phyloP scores from a whole-genome alignment of 208 protist genomes.

The Tritrichomonas foetus region DNA sequence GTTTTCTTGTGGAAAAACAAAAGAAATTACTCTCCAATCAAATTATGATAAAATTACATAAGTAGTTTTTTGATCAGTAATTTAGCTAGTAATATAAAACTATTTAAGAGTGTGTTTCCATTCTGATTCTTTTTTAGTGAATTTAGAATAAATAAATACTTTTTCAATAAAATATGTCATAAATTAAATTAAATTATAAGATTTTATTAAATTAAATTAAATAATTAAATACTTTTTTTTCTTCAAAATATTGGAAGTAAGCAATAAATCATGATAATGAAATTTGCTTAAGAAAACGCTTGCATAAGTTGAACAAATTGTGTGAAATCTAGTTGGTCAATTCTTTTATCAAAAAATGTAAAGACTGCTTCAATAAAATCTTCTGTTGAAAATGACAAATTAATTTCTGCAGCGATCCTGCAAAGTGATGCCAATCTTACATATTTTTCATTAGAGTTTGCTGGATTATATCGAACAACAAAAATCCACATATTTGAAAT shows the following conservation, averaged over 20 bases:
- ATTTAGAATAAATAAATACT: not conserved
- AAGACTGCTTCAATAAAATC: constrained; percentile 31
- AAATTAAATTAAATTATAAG: not conserved
- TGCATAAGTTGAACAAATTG: not conserved
- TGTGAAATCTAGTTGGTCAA: not conserved
- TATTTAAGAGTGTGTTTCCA: not conserved
- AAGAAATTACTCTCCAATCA: too few relatives aligned
- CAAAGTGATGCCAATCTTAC: not conserved
- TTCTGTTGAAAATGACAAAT: not conserved
- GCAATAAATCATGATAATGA: not conserved
- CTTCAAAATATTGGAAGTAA: not conserved
- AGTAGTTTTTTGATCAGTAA: too few relatives aligned
- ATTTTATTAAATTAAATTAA: not conserved
- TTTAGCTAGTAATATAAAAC: not conserved
- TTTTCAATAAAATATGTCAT: not conserved
- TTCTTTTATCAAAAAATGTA: not conserved
- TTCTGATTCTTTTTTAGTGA: not conserved
- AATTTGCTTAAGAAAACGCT: not conserved
- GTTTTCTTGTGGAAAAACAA: not conserved
- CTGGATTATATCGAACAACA: not conserved
- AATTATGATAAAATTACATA: too few relatives aligned
- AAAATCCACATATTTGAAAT: not conserved
- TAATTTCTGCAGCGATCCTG: not conserved
- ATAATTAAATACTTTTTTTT: not conserved
- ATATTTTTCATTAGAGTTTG: not conserved